Evolutionary conservation across 2,329 filamentous ascomycete genomes (phyloP), one percentile per base, ranked within the genome.

Genomic region (Neodidymelliopsis sp.): DNA sequence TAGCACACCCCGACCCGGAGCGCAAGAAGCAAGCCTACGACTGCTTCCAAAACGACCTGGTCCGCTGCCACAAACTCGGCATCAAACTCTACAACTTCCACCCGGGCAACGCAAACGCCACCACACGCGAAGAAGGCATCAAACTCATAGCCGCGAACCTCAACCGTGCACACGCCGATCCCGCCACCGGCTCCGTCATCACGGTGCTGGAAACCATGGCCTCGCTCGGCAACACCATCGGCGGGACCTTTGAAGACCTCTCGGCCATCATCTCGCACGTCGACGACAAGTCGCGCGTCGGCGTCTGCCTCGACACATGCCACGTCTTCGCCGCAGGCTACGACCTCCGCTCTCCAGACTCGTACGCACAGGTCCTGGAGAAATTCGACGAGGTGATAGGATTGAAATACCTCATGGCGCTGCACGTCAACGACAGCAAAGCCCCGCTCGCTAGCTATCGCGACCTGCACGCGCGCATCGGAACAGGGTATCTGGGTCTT

Each of bases 41-140:
- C 28, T 84, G 85, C 48, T 99, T 99, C 72, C 67, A 96, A 12
- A 92, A 99, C 63, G 94, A 99, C 70, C 79, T 99, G 1, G 77
- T 84, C 39, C 85, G 94, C 8, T 97, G 94, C 72, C 89, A 96
- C 66, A 80, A 82, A 34, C 83, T 99, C 0, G 91, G 91, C 1
- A 96, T 99, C 65, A 81, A 77, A 54, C 81, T 97, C n/a, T 99
- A 97, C 79, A 99, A 99, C 74, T 97, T 99, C 76, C 94, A 99
- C 69, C 94, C 94, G 0, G 94, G 94, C 15, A 92, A 87, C 48
- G 88, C 88, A 2, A 88, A 73, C 30, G 74, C 88, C 47, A 85
- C 87, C 35, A 79, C 82, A 3, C 84, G 87, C 25, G 77, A 80
- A 0, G 86, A 84, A 15, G 92, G 92, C 3, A 87, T 96, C 48